Evolutionary conservation across 306 rosid species (phyloP).

Genomic region (Astragalus glycyphyllos): DNA sequence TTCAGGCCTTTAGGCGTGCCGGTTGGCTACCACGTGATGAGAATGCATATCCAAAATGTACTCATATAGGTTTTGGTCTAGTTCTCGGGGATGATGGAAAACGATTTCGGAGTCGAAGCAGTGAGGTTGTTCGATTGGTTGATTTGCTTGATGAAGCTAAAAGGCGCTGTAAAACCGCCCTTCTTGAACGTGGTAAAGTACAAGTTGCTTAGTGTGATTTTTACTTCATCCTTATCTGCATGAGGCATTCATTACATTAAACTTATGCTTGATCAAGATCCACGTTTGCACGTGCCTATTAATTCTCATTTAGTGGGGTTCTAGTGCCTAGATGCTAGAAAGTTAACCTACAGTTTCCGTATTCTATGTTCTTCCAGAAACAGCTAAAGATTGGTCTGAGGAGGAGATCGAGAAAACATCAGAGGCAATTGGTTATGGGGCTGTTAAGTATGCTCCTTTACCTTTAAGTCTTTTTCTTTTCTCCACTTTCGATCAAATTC

Average conservation of each 20-base stretch:
- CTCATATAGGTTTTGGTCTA: constrained; percentile 95
- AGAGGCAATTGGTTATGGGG: constrained; percentile 89
- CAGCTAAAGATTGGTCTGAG: constrained; percentile 69
- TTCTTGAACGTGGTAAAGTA: constrained; percentile 82
- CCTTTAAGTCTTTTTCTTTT: background rate
- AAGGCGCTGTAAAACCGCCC: constrained; percentile 78
- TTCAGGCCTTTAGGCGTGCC: constrained; percentile 87
- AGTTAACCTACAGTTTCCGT: constrained; percentile 36
- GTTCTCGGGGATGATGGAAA: constrained; percentile 98
- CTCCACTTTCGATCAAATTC: constrained; percentile 7
- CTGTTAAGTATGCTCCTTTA: constrained; percentile 81
- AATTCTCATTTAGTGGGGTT: constrained; percentile 23
- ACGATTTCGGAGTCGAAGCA: constrained; percentile 83
- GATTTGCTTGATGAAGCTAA: constrained; percentile 99
- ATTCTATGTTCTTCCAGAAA: constrained; percentile 52
- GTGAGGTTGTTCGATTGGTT: constrained; percentile 87
- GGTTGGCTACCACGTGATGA: constrained; percentile 85
- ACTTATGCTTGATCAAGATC: constrained; percentile 30
- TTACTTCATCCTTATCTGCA: constrained; percentile 34
- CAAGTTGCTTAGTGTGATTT: constrained; percentile 18
- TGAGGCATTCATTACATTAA: constrained; percentile 28
- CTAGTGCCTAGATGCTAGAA: constrained; percentile 29
- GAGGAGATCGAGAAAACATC: constrained; percentile 81
- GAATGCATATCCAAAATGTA: constrained; percentile 64
- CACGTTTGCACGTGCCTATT: constrained; percentile 20